Conservation (phyloP, 2,329 filamentous ascomycete species). For the Chaetoscypha palmicola region DNA sequence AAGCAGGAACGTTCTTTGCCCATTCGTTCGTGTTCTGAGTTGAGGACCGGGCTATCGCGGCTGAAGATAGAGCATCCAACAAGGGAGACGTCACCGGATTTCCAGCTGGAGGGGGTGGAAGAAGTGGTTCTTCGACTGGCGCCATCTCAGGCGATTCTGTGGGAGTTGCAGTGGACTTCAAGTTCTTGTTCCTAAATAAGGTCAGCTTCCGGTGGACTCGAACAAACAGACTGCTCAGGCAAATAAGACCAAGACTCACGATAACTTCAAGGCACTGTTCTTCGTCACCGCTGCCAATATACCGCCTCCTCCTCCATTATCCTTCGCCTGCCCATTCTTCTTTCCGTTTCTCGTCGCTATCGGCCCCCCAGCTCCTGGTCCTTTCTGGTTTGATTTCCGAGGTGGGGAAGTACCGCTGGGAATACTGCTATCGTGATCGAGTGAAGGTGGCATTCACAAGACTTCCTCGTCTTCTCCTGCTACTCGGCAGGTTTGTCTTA, state of each 20-base stretch:
- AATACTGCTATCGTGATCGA: conserved; percentile 27
- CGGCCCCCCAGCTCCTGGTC: conserved; percentile 20
- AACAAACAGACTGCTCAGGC: conserved; percentile 2
- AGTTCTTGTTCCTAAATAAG: conserved; percentile 16
- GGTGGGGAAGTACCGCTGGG: conserved; percentile 18
- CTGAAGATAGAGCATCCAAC: conserved; percentile 28
- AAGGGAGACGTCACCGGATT: conserved; percentile 25
- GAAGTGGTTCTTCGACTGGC: conserved; percentile 13
- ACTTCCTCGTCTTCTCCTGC: conserved; percentile 5
- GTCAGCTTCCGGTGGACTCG: conserved; percentile 7
- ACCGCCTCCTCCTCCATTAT: conserved; percentile 22
- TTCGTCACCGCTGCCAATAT: conserved; percentile 29
- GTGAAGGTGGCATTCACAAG: conserved; percentile 34
- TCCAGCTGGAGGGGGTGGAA: conserved; percentile 15
- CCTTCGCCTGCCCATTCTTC: conserved; percentile 32
- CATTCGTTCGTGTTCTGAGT: conserved; percentile 35
- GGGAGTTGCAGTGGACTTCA: conserved; percentile 17
- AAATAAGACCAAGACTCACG: conserved; percentile 21
- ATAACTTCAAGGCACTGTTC: conserved; percentile 27
- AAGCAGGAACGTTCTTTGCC: conserved; percentile 37
- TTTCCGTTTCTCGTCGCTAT: conserved; percentile 27
- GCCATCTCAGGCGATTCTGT: conserved; percentile 26
- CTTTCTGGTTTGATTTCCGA: conserved; percentile 23
- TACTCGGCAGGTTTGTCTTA: conserved; percentile 2
- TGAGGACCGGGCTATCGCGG: conserved; percentile 20